Conservation (phyloP, 805 yeast species). For the Barnettozyma sucrosica region DNA sequence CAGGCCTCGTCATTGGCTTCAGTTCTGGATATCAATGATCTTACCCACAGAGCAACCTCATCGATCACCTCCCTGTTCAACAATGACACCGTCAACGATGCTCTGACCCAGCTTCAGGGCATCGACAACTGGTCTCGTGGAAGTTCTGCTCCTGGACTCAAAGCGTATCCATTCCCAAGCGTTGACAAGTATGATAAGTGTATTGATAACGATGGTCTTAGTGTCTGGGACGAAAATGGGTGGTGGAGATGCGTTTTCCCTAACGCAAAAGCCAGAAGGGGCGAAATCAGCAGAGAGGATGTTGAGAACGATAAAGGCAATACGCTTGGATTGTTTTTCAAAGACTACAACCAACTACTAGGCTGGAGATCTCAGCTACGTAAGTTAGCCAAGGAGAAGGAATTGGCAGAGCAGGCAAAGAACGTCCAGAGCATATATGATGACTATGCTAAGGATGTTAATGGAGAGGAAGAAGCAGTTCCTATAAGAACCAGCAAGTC, state of each 20-base stretch:
- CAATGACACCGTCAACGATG: conserved; percentile 4
- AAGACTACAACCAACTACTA: conserved; percentile 56
- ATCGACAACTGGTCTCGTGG: conserved; percentile 16
- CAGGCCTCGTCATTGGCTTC: neutral
- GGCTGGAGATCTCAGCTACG: conserved; percentile 61
- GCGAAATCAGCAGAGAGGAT: conserved; percentile 48
- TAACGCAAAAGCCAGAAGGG: conserved; percentile 31
- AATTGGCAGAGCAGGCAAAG: conserved; percentile 18
- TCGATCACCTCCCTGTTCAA: conserved; percentile 5
- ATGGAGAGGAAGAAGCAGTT: conserved; percentile 20
- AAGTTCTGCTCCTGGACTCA: conserved; percentile 31
- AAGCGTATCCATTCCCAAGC: conserved; percentile 55
- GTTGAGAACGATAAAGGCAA: conserved; percentile 41
- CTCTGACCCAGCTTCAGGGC: conserved; percentile 2
- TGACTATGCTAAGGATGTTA: conserved; percentile 24
- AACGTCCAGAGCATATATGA: conserved; percentile 14
- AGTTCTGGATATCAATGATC: conserved; percentile 3
- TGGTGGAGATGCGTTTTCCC: conserved; percentile 92
- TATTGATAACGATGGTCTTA: conserved; percentile 54
- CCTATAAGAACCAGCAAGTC: conserved; percentile 34
- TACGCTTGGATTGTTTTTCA: conserved; percentile 54
- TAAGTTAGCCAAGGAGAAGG: conserved; percentile 36
- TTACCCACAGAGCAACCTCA: conserved; percentile 2
- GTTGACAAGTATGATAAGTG: conserved; percentile 58
- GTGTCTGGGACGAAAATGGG: conserved; percentile 81